Evolutionary conservation across 345 rosid species (phyloP).

Genomic region (Sisymbrium irio): DNA sequence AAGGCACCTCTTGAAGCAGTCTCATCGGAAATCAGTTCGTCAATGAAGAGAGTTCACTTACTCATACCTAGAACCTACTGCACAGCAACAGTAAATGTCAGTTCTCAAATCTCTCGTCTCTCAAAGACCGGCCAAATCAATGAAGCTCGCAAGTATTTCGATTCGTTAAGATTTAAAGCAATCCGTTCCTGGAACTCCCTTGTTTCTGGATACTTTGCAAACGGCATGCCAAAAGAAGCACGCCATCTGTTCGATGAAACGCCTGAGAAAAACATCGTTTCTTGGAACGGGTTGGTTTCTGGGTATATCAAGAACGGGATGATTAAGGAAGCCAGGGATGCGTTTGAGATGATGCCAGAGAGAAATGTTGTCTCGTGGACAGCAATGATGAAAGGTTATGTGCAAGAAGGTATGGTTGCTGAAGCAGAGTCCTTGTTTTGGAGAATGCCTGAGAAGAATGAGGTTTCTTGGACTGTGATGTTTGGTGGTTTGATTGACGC

Average conservation of each 20-base stretch:
- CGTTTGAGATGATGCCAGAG: constrained; percentile 66
- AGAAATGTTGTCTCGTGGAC: constrained; percentile 78
- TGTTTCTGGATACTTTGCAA: constrained; percentile 51
- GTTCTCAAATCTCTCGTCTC: constrained; percentile 48
- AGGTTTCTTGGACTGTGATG: constrained; percentile 85
- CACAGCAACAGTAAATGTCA: constrained; percentile 26
- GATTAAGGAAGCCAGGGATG: constrained; percentile 50
- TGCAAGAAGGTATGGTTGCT: constrained; percentile 51
- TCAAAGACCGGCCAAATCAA: constrained; percentile 53
- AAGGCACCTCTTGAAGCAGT: neutral
- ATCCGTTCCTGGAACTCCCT: constrained; percentile 67
- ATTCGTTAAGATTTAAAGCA: constrained; percentile 47
- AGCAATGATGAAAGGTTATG: constrained; percentile 65
- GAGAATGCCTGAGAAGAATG: constrained; percentile 76
- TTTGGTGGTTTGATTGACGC: constrained; percentile 62
- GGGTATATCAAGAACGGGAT: constrained; percentile 63
- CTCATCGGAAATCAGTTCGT: neutral
- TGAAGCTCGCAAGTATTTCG: constrained; percentile 56
- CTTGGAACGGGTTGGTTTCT: constrained; percentile 72
- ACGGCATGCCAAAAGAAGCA: constrained; percentile 52
- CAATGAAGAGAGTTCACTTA: constrained; percentile 41
- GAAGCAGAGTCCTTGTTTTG: constrained; percentile 66
- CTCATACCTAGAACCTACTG: constrained; percentile 35
- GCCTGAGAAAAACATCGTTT: constrained; percentile 66
- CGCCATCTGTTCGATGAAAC: constrained; percentile 51